Evolutionary conservation across 441 rosid genomes (phyloP).

Genomic region (Erodium chrysanthum): DNA sequence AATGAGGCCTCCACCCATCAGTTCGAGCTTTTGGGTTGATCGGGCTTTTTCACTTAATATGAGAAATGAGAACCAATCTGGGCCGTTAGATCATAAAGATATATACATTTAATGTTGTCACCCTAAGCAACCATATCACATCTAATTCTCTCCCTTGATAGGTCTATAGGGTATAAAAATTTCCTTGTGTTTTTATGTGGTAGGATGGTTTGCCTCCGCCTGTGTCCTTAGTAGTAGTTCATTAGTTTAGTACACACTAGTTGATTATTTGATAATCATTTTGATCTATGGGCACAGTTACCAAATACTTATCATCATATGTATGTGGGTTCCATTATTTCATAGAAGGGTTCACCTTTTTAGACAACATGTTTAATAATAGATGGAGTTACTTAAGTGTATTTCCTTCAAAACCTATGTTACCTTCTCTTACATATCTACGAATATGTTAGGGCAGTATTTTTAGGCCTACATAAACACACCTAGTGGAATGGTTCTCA

Average conservation of each 20-base stretch:
- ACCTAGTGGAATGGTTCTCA: neutral
- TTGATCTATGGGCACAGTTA: neutral
- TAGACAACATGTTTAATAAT: neutral
- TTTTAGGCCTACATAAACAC: neutral
- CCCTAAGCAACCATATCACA: conserved; percentile 1
- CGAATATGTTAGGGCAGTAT: too few species aligned
- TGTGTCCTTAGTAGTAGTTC: neutral
- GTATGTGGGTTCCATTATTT: conserved; percentile 1
- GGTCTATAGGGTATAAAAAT: neutral
- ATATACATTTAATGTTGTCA: neutral
- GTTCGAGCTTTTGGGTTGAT: too few species aligned
- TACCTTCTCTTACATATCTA: too few species aligned
- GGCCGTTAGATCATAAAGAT: too few species aligned
- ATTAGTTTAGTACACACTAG: neutral
- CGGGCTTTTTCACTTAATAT: too few species aligned
- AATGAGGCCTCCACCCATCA: too few species aligned
- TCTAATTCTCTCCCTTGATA: neutral
- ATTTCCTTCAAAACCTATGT: too few species aligned
- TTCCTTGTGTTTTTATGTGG: neutral
- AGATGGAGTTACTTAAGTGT: too few species aligned
- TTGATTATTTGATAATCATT: conserved; percentile 1
- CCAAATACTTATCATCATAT: neutral
- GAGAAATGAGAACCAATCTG: too few species aligned
- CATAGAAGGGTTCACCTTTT: neutral
- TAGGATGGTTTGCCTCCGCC: neutral